These are phyloP conservation scores for Irpex lacteus DNA, from an alignment of 1,284 basidiomycete species.

Conservation along the genomic window DNA sequence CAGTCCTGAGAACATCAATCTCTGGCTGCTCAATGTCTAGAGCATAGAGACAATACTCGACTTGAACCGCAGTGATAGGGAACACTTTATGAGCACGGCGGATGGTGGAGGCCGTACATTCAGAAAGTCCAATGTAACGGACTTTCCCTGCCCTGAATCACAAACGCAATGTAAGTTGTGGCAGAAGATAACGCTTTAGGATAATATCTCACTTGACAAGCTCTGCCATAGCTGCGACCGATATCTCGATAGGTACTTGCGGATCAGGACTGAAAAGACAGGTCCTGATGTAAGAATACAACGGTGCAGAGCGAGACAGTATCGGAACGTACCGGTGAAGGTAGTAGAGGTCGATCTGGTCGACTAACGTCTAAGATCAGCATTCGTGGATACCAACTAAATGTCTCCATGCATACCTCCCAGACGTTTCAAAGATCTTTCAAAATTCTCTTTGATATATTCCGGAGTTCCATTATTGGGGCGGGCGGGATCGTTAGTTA, in stretches of 20 bases:
- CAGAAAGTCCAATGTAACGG: conserved; percentile 41
- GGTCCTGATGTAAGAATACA: too few relatives aligned
- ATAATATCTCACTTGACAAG: conserved; percentile 27
- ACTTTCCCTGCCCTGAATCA: conserved; percentile 34
- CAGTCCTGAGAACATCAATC: conserved; percentile 25
- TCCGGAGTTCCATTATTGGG: conserved; percentile 22
- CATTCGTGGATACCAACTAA: conserved; percentile 3
- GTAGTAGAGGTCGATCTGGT: conserved; percentile 39
- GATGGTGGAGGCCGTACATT: conserved; percentile 40
- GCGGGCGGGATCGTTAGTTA: conserved; percentile 10
- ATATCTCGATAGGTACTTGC: conserved; percentile 31
- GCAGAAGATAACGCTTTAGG: too few relatives aligned
- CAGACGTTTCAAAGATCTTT: conserved; percentile 35
- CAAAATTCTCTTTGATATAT: conserved; percentile 26
- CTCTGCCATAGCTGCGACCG: conserved; percentile 32
- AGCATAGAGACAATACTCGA: conserved; percentile 45
- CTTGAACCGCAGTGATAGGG: conserved; percentile 39
- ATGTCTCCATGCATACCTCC: conserved; percentile 2
- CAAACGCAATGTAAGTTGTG: neutral
- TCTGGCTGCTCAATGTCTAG: conserved; percentile 31
- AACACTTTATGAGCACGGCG: conserved; percentile 40
- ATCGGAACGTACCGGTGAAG: conserved; percentile 28
- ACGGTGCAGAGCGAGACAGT: neutral
- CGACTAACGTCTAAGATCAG: conserved; percentile 13
- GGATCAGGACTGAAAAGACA: conserved; percentile 19